Evolutionary conservation across 129 eudicot genomes (phyloP).

Genomic region (Centella asiatica): DNA sequence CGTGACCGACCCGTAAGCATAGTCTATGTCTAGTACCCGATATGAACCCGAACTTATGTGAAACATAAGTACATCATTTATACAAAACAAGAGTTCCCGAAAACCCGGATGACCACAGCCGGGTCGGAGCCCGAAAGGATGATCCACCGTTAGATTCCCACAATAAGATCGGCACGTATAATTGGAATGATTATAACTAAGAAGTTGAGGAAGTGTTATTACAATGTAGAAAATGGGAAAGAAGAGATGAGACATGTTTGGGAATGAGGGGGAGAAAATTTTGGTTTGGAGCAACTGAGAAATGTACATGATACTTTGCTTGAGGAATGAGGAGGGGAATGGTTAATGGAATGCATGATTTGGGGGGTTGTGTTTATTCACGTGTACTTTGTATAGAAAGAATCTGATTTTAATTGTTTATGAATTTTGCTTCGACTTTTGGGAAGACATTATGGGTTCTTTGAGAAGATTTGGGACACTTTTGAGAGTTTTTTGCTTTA

Average conservation of each 20-base stretch:
- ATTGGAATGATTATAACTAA: constrained; percentile 31
- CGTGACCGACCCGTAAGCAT: constrained; percentile 61
- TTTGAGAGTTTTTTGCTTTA: background rate
- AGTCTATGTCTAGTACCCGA: constrained; percentile 75
- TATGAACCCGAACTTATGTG: constrained; percentile 94
- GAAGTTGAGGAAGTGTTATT: constrained; percentile 15
- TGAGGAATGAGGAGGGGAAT: constrained; percentile 25
- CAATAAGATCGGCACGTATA: constrained; percentile 75
- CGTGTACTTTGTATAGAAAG: constrained; percentile 11
- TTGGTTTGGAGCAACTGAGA: too few species aligned
- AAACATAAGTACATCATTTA: constrained; percentile 83
- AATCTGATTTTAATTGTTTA: constrained; percentile 47
- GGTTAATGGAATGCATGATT: constrained; percentile 12
- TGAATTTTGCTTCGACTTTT: constrained; percentile 23
- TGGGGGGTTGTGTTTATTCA: constrained; percentile 21
- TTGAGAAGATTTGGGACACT: constrained; percentile 22
- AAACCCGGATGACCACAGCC: constrained; percentile 94
- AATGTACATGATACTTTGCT: constrained; percentile 34
- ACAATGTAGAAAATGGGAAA: constrained; percentile 9
- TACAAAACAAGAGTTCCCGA: constrained; percentile 74
- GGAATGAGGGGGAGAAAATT: background rate
- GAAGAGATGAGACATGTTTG: constrained; percentile 32
- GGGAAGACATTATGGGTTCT: constrained; percentile 2
- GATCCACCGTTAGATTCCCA: constrained; percentile 77
- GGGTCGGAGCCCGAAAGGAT: constrained; percentile 66